Percentiles rank a stretch among this genome's conserved stretches.
These are phyloP conservation scores for Carex myosuroides DNA, from an alignment of 176 grass and related monocot genomes.

Conservation along the genomic window DNA sequence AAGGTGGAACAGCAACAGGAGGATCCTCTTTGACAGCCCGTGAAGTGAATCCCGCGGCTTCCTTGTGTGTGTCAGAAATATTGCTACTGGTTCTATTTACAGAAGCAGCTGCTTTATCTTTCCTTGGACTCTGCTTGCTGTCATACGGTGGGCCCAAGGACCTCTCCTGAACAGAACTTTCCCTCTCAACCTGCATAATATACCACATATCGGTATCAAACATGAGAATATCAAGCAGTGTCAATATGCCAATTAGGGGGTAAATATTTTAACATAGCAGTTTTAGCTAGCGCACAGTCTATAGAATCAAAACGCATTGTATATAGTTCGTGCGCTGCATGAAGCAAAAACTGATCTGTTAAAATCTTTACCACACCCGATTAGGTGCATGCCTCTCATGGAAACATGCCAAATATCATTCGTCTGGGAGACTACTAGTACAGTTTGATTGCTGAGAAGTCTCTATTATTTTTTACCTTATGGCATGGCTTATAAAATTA, in stretches of 20 bases:
- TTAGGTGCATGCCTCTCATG: not conserved
- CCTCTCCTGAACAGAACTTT: conserved; percentile 33
- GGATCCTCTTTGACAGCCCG: conserved; percentile 23
- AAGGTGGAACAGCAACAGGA: conserved; percentile 21
- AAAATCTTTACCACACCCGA: no score
- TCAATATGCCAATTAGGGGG: not conserved
- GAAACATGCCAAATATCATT: not conserved
- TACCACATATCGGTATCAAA: not conserved
- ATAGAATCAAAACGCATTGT: no score
- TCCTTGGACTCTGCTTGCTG: conserved; percentile 3
- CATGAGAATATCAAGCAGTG: not conserved
- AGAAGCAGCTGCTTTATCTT: conserved; percentile 9
- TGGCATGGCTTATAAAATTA: not conserved
- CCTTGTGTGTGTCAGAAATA: conserved; percentile 26
- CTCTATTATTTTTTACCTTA: not conserved
- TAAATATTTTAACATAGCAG: no score
- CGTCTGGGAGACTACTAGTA: not conserved
- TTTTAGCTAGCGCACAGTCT: no score
- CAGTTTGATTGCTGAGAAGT: not conserved
- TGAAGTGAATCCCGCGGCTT: conserved; percentile 5
- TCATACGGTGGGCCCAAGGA: conserved; percentile 24
- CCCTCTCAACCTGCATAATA: conserved; percentile 31
- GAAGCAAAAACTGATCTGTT: no score
- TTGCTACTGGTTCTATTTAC: conserved; percentile 12
- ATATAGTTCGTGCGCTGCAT: no score